Percentiles rank a stretch among this genome's conserved stretches.
Conservation (phyloP, 148 eudicot species). For the Heliosperma pusillum region DNA sequence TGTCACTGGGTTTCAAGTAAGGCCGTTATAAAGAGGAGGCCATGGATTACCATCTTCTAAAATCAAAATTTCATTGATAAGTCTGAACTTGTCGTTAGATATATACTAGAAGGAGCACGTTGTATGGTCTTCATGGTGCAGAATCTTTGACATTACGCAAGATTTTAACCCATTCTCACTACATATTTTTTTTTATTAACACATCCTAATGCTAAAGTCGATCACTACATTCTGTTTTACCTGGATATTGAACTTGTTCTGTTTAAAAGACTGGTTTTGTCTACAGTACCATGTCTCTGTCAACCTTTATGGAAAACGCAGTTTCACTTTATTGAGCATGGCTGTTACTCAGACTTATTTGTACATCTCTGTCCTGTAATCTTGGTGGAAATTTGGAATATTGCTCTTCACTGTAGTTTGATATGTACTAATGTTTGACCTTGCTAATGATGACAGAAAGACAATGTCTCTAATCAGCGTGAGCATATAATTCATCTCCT, state of each 20-base stretch:
- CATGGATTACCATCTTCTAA: neutral
- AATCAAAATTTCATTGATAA: neutral
- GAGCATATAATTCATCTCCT: constrained; percentile 92
- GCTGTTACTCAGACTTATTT: neutral
- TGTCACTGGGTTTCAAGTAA: neutral
- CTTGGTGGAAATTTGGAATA: neutral
- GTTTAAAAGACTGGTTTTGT: neutral
- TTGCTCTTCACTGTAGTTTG: neutral
- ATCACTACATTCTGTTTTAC: neutral
- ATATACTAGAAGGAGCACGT: neutral
- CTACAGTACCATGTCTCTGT: neutral
- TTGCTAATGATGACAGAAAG: constrained; percentile 53
- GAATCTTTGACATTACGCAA: neutral
- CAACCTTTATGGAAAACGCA: neutral
- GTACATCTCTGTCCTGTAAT: neutral
- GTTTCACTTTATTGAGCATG: neutral
- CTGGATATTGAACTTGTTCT: neutral
- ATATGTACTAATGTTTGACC: constrained; percentile 11
- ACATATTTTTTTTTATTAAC: neutral
- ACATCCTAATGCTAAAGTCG: neutral
- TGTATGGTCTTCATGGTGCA: neutral
- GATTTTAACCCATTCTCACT: neutral
- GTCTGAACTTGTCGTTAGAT: neutral
- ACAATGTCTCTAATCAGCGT: constrained; percentile 88
- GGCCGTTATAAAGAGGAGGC: neutral